Evolutionary conservation across 202 grass and related monocot genomes (phyloP), one percentile per base, ranked within the genome.

Genomic region (Zoysia matrella): DNA sequence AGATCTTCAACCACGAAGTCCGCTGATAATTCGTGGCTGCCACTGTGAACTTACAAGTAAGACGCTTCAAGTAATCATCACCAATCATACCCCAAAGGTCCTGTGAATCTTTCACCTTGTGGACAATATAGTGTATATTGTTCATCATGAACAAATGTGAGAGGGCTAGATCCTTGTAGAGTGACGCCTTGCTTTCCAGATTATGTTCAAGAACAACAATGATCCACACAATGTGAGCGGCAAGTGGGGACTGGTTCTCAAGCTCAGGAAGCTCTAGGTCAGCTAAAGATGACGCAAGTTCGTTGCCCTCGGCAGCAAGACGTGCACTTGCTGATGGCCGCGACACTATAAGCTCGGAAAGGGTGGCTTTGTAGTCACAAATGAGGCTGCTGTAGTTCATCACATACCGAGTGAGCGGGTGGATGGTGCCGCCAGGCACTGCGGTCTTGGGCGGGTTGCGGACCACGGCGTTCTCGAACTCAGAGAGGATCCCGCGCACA

Each of bases 381-480:
- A 97, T 94, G 67, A 94, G 81, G 77, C 85, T 91, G 82, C 89
- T 87, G 13, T 97, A 94, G 62, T 97, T 97, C 94, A 97, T 97
- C 64, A 97, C 92, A 49, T 97, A 97, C 48, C 92, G 85, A 60
- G 92, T 97, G 68, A 97, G 86, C 52, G 94, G 94, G 56, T 97
- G 94, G 30, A 97, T 77, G 30, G 92, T 97, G 47, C 92, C 94
- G 8, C 92, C 94, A 0, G 92, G 94, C 36, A 97, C 94, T 3
- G 92, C 72, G 0, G 74, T 84, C 74, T 82, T 94, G 14, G 90
- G 85, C 41, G 92, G 87, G 62, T 97, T 90, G n/a, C 90, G 90
- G 80, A 94, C 82, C 81, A 97, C 92, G 56, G 94, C 94, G 82
- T 93, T 97, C 88, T 97, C 94, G 78, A 97, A 97, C 82, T 97